Conservation (phyloP, 305 asterid genomes). For the Rubia occidens region DNA sequence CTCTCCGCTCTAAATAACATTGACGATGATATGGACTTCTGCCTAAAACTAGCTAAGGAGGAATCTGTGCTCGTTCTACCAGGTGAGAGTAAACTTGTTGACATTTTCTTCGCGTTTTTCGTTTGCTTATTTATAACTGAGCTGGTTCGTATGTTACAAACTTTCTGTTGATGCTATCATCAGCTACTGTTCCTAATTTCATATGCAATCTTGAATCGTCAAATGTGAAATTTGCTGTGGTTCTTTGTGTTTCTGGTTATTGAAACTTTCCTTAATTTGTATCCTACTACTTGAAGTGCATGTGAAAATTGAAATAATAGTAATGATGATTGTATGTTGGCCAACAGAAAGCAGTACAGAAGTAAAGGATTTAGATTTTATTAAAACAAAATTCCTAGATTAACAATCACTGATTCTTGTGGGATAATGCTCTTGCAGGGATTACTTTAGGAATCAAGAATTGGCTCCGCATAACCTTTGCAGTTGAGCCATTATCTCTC, state of each 20-base stretch:
- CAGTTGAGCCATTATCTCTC: constrained; percentile 25
- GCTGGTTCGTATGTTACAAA: too few relatives aligned
- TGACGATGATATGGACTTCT: constrained; percentile 56
- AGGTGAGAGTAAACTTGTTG: constrained; percentile 26
- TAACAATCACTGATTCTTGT: not conserved
- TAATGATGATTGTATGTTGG: not conserved
- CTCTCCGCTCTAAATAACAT: constrained; percentile 40
- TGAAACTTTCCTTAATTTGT: not conserved
- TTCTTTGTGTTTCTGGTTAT: not conserved
- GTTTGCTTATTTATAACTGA: not conserved
- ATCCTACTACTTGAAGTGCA: not conserved
- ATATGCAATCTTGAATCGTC: not conserved
- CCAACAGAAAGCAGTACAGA: not conserved
- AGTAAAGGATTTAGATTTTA: not conserved
- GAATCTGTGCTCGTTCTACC: constrained; percentile 62
- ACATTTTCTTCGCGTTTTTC: not conserved
- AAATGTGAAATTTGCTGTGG: not conserved
- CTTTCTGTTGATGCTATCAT: not conserved
- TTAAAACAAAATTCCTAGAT: not conserved
- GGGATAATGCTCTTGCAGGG: constrained; percentile 18
- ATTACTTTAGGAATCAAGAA: constrained; percentile 29
- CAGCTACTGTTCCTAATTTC: not conserved
- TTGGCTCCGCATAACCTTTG: constrained; percentile 34
- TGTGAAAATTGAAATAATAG: not conserved
- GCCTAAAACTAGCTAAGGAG: constrained; percentile 55